Percentiles rank a stretch among this genome's conserved stretches.
Conservation (phyloP, 1,139 yeast species). For the Arxiozyma heterogenica region DNA sequence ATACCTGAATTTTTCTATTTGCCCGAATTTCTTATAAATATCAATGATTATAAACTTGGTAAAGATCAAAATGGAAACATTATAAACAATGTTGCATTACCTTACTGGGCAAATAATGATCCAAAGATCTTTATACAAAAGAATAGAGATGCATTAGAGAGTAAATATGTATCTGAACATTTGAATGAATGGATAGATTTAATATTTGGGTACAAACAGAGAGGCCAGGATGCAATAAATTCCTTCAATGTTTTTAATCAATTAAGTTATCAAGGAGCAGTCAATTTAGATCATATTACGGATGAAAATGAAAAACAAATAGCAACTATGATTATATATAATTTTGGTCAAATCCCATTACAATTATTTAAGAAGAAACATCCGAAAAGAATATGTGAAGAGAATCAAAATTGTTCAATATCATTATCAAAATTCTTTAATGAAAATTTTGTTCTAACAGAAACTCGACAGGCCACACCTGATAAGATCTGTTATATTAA, state of each 20-base stretch:
- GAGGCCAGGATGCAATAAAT: conserved; percentile 56
- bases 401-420: neutral
- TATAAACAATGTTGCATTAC: conserved; percentile 58
- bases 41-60: conserved; percentile 62
- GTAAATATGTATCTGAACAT: conserved; percentile 65
- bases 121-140: conserved; percentile 61
- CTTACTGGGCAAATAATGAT: conserved; percentile 76
- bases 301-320: conserved; percentile 70
- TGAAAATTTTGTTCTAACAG: neutral
- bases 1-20: conserved; percentile 77
- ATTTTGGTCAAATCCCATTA: conserved; percentile 82
- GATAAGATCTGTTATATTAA: neutral
- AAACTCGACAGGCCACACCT: neutral
- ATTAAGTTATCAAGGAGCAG: conserved; percentile 73
- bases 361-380: conserved; percentile 62
- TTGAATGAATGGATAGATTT: conserved; percentile 78
- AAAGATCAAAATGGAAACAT: conserved; percentile 49
- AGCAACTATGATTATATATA: conserved; percentile 72
- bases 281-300: conserved; percentile 59
- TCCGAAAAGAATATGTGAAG: conserved; percentile 28
- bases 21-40: conserved; percentile 63
- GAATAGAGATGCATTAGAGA: conserved; percentile 74
- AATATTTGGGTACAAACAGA: conserved; percentile 70
- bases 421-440: neutral
- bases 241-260: conserved; percentile 71